Conservation (phyloP, 1,139 yeast species). For the Geotrichum klebahnii region DNA sequence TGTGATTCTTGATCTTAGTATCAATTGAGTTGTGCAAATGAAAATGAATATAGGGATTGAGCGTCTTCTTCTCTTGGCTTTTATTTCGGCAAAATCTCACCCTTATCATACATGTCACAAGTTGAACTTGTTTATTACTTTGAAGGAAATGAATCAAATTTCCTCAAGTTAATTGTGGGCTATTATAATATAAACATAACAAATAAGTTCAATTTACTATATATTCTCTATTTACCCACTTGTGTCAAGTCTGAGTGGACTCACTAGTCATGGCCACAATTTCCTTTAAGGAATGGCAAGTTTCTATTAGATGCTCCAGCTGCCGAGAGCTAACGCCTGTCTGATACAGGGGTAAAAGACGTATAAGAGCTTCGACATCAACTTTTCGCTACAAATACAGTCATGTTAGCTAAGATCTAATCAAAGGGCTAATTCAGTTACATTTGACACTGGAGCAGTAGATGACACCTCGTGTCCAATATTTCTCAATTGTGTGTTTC, state of each 20-base stretch:
- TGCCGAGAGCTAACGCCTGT: slow-evolving; percentile 3
- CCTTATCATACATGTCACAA: too few species aligned
- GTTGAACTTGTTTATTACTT: too few species aligned
- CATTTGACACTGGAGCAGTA: background rate
- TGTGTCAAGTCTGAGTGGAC: background rate
- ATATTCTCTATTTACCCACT: too few species aligned
- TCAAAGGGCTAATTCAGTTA: background rate
- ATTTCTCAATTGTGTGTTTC: slow-evolving; percentile 15
- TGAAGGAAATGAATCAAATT: too few species aligned
- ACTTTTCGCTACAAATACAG: slow-evolving; percentile 1
- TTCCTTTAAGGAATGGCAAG: slow-evolving; percentile 14
- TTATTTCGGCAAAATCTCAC: too few species aligned
- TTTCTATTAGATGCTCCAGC: slow-evolving; percentile 13
- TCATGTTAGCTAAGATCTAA: too few species aligned
- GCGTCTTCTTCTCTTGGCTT: too few species aligned
- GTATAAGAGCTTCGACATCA: slow-evolving; percentile 13
- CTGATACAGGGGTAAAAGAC: slow-evolving; percentile 13
- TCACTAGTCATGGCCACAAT: background rate
- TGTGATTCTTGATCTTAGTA: background rate
- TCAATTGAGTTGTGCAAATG: slow-evolving; percentile 1
- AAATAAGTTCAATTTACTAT: too few species aligned
- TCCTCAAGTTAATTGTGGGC: too few species aligned
- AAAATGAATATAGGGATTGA: too few species aligned
- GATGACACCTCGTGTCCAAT: background rate
- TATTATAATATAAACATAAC: too few species aligned